These are phyloP conservation scores for Plasmodium gallinaceum DNA, from an alignment of 169 alveolate species.

Conservation along the genomic window DNA sequence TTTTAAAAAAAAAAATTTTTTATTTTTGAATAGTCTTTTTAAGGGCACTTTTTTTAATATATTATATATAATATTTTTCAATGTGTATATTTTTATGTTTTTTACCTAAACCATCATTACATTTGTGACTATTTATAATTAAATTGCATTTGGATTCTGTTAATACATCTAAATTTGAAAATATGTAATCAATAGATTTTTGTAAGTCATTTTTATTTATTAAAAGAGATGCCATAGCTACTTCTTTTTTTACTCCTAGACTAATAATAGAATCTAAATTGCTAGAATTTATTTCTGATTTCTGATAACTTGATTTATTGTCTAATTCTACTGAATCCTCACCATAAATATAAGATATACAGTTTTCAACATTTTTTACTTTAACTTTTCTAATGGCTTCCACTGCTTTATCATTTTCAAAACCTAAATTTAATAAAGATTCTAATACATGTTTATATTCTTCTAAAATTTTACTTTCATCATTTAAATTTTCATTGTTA, in stretches of 20 bases:
- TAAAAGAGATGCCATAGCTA: conserved; percentile 68
- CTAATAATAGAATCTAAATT: conserved; percentile 51
- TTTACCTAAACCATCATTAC: conserved; percentile 68
- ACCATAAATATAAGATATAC: conserved; percentile 65
- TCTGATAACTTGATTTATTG: not conserved
- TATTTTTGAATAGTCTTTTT: not conserved
- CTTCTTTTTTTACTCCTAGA: conserved; percentile 50
- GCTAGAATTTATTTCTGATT: conserved; percentile 23
- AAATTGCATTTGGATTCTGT: conserved; percentile 43
- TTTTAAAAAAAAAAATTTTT: too few relatives aligned
- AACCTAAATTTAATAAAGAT: conserved; percentile 46
- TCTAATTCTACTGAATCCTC: conserved; percentile 64
- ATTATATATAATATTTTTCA: not conserved
- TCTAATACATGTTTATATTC: conserved; percentile 25
- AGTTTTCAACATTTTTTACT: conserved; percentile 61
- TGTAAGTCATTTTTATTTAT: conserved; percentile 61
- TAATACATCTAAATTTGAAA: conserved; percentile 40
- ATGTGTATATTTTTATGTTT: not conserved
- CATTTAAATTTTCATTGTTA: not conserved
- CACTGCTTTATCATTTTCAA: conserved; percentile 49
- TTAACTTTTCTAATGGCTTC: conserved; percentile 64
- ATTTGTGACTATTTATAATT: conserved; percentile 56
- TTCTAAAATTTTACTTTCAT: conserved; percentile 14
- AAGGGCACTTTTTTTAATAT: not conserved
- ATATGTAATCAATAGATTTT: conserved; percentile 55